These are phyloP conservation scores for Colletotrichum liriopes DNA, from an alignment of 2,329 filamentous ascomycete species.

Conservation along the genomic window DNA sequence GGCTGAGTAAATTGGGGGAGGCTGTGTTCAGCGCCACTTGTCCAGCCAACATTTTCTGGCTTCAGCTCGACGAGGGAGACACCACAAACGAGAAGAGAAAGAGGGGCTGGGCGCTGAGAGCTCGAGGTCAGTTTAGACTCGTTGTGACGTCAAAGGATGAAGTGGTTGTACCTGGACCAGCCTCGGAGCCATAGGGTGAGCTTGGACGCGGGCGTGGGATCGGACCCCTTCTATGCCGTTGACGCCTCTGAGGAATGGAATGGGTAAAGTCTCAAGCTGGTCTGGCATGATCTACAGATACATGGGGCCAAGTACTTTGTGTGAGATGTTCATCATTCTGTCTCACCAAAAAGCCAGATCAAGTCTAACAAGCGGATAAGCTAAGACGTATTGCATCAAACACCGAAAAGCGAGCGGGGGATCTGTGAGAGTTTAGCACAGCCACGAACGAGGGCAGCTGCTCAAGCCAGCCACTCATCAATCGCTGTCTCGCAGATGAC, in stretches of 20 bases:
- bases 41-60: not conserved
- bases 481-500: not conserved
- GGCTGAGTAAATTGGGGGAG: conserved; percentile 9
- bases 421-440: not conserved
- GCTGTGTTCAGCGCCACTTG: conserved; percentile 3
- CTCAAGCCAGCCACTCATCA: not conserved
- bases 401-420: not conserved
- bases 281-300: not conserved
- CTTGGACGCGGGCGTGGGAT: not conserved
- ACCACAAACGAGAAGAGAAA: not conserved
- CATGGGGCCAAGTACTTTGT: no score
- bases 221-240: not conserved
- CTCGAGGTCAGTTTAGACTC: not conserved
- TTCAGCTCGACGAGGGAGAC: not conserved
- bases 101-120: conserved; percentile 3
- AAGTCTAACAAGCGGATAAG: not conserved
- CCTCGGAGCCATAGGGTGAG: not conserved
- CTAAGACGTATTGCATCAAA: not conserved
- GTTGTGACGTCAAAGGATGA: conserved; percentile 22
- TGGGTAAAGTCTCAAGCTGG: not conserved
- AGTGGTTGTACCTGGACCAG: not conserved
- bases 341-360: no score
- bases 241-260: conserved; percentile 2
- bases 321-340: not conserved
- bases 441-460: not conserved